phyloP scores from a whole-genome alignment of 495 filamentous ascomycete species.

The Aspergillus sclerotioniger region DNA sequence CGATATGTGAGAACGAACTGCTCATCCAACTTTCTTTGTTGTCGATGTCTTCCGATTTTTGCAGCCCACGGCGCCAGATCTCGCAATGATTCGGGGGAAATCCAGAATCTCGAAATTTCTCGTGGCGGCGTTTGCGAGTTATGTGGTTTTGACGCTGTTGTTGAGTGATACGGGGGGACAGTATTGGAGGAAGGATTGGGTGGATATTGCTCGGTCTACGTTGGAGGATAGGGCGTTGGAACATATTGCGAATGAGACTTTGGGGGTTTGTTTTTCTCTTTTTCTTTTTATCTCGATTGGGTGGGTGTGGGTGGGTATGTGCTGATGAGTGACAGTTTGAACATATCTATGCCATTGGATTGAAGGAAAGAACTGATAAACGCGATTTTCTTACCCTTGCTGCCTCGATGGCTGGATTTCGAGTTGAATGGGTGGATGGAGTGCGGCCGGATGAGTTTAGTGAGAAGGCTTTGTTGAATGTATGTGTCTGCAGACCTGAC shows the following conservation, averaged over 20 bases:
- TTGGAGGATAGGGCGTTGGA: constrained; percentile 21
- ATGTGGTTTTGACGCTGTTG: neutral
- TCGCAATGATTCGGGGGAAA: constrained; percentile 1
- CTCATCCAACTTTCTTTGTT: neutral
- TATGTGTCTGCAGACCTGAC: neutral
- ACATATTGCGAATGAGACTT: constrained; percentile 28
- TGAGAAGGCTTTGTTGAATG: constrained; percentile 27
- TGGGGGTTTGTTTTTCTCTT: constrained; percentile 20
- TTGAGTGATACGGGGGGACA: neutral
- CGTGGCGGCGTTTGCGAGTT: neutral
- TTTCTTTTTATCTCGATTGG: neutral
- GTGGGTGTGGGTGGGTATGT: neutral
- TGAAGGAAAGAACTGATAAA: constrained; percentile 59
- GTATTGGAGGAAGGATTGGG: neutral
- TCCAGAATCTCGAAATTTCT: neutral
- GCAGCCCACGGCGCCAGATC: neutral
- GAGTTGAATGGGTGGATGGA: constrained; percentile 55
- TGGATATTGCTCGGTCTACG: constrained; percentile 6
- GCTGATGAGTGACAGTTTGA: constrained; percentile 22
- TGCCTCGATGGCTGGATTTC: constrained; percentile 50
- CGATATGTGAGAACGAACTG: neutral
- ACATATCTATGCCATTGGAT: constrained; percentile 57
- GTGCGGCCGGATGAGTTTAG: constrained; percentile 23
- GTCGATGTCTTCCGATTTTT: neutral
- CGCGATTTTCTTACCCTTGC: constrained; percentile 58